phyloP scores from a whole-genome alignment of 331 rosid genomes.

The Prunus yedoensis region DNA sequence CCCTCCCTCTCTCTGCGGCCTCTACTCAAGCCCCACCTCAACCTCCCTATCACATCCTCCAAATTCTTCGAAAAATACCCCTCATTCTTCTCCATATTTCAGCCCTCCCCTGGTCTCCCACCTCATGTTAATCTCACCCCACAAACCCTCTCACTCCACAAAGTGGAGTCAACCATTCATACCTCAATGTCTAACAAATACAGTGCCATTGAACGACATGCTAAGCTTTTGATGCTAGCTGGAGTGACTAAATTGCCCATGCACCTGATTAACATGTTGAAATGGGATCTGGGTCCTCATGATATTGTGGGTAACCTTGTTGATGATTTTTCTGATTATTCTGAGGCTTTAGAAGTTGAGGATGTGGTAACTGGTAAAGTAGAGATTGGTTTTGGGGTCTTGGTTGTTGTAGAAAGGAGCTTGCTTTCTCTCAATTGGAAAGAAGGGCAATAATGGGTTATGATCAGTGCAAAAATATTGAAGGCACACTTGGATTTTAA shows the following conservation, averaged over 20 bases:
- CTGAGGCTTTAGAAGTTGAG: conserved; percentile 53
- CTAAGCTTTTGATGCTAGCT: conserved; percentile 74
- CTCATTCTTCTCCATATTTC: conserved; percentile 52
- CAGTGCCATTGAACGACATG: conserved; percentile 52
- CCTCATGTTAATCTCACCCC: conserved; percentile 60
- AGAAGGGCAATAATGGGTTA: conserved; percentile 37
- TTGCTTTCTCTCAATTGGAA: conserved; percentile 69
- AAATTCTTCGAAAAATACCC: conserved; percentile 51
- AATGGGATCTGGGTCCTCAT: conserved; percentile 86
- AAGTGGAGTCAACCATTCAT: conserved; percentile 55
- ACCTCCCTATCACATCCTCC: conserved; percentile 51
- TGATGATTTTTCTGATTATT: conserved; percentile 69
- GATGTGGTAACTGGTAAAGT: conserved; percentile 51
- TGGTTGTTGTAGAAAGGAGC: conserved; percentile 64
- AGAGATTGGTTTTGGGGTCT: conserved; percentile 66
- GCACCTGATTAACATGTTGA: conserved; percentile 58
- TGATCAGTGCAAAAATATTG: conserved; percentile 29
- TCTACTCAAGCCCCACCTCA: conserved; percentile 51
- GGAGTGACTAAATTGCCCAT: conserved; percentile 56
- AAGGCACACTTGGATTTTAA: conserved; percentile 49
- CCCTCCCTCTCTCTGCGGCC: conserved; percentile 57
- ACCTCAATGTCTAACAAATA: conserved; percentile 37
- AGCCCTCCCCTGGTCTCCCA: conserved; percentile 52
- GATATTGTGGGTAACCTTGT: conserved; percentile 54
- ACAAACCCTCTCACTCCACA: conserved; percentile 55